phyloP scores from a whole-genome alignment of 139 green algal genomes.

The Picochlorum sp. region DNA sequence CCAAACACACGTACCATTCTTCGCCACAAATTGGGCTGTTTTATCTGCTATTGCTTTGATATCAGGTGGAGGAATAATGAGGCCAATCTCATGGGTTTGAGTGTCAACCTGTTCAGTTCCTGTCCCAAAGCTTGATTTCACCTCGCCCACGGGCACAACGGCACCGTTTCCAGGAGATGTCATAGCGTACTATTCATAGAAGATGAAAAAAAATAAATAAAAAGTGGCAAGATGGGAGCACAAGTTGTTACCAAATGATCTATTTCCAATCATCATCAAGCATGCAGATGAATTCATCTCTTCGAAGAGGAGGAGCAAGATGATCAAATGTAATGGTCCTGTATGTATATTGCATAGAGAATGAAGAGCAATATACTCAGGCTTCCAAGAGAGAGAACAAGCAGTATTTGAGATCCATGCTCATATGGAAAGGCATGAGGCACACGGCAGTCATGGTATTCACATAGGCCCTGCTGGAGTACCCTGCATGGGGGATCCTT shows the following conservation, averaged over 20 bases:
- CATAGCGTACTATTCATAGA: slow-evolving; percentile 9
- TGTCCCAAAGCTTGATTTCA: slow-evolving; percentile 21
- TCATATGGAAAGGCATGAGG: no score
- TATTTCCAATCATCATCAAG: no score
- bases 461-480: no score
- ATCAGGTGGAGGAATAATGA: slow-evolving; percentile 91
- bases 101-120: slow-evolving; percentile 44
- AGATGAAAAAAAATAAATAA: not conserved
- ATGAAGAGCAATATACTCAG: not conserved
- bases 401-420: no score
- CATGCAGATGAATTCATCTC: not conserved
- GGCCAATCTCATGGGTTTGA: slow-evolving; percentile 83
- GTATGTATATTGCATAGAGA: not conserved
- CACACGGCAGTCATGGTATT: no score
- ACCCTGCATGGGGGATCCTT: no score
- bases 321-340: not conserved
- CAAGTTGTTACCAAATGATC: no score
- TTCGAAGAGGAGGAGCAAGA: not conserved
- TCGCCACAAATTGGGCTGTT: slow-evolving; percentile 92
- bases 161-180: slow-evolving; percentile 17
- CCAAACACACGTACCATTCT: slow-evolving; percentile 64
- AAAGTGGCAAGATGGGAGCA: not conserved
- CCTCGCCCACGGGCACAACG: slow-evolving; percentile 60
- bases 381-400: not conserved
- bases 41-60: slow-evolving; percentile 97